Base-by-base conservation (phyloP, 2,329 filamentous ascomycete species). In the Colletotrichum sansevieriae region DNA sequence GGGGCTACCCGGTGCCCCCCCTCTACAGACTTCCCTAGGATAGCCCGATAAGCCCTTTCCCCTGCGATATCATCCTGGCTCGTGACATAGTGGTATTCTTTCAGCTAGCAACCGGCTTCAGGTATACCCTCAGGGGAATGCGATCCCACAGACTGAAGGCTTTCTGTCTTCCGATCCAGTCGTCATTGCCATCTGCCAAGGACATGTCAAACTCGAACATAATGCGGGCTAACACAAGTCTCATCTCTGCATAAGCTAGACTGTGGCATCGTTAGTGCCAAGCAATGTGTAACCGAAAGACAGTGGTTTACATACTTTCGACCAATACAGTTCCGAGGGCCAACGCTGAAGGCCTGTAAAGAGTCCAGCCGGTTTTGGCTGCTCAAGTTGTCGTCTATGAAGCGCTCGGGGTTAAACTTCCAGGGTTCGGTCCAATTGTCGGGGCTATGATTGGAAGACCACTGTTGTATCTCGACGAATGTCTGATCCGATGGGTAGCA, bases 241-340 rank as follows among this genome's bases (percentile, higher is more conserved):
- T 44, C 65, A 68, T 65, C 35, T 68, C 65, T 1, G 65, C 62
- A 12, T 68, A 68, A 7, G 65, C 65, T 9, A 68, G 33, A 22
- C 65, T 68, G 3, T 7, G 9, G 10, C 3, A 22, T 2, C 4
- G 22, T 68, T 2, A 64, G 55, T 2, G 22, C 11, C 1, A 10
- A 5, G 11, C 13, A 9, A 8, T 11, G 1, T 11, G 12, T 39
- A 5, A 3, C 3, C 2, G 9, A 1, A 1, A 6, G 33, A 1
- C 3, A 49, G 13, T 3, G 13, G 2, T 10, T 37, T 4, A 46
- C 49, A 2, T 59, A 68, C 65, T 65, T 68, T n/a, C 56, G 63
- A n/a, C 65, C 65, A n/a, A 68, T 54, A 25, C 65, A 68, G 39
- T 65, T 68, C 7, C 65, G 65, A 10, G 65, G 65, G 2, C 65